Percentiles rank a stretch among this genome's conserved stretches.
These are phyloP conservation scores for Corymbia maculata DNA, from an alignment of 345 rosid genomes.

Conservation along the genomic window DNA sequence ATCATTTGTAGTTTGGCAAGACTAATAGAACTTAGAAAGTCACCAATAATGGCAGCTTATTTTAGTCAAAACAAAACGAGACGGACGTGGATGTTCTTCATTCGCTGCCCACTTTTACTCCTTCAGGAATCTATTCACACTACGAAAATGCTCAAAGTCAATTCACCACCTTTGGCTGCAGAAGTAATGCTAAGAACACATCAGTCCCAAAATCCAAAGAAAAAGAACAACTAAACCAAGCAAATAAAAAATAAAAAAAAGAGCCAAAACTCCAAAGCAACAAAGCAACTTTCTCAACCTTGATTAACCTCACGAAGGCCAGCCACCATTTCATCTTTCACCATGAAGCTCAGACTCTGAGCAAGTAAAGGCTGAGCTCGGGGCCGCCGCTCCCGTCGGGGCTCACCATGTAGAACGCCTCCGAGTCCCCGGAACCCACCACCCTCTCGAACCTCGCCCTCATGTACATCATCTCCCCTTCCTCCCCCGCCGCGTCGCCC, in stretches of 20 bases:
- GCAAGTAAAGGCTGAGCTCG: conserved; percentile 78
- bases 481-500: conserved; percentile 30
- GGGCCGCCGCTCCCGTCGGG: conserved; percentile 85
- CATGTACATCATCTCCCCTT: conserved; percentile 92
- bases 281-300: background rate
- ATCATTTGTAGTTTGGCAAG: background rate
- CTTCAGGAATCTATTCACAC: background rate
- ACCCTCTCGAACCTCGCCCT: conserved; percentile 94
- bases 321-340: background rate
- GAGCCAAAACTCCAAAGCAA: background rate
- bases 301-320: background rate
- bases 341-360: conserved; percentile 32
- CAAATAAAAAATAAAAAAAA: background rate
- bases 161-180: background rate
- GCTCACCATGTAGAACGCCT: conserved; percentile 93
- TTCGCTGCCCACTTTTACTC: background rate
- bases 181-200: background rate
- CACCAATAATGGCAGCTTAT: background rate
- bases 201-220: background rate
- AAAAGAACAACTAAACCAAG: background rate
- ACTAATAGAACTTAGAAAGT: background rate
- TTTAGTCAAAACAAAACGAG: background rate
- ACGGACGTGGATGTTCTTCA: background rate
- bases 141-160: background rate
- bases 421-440: conserved; percentile 81